Evolutionary conservation across 169 alveolate genomes (phyloP).

Genomic region (Eimeria tenella): DNA sequence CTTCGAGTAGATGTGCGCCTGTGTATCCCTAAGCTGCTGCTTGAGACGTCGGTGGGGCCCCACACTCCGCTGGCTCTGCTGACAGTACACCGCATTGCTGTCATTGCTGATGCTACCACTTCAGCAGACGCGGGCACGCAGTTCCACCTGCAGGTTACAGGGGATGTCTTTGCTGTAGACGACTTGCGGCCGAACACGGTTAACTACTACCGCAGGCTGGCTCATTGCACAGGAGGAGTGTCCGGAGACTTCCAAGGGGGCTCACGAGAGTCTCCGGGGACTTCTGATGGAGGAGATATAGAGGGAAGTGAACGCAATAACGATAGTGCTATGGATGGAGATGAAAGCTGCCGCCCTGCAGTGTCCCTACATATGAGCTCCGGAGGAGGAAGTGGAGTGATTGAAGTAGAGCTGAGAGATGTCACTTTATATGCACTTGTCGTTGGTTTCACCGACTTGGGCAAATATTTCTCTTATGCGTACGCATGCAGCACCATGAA

Average conservation of each 20-base stretch:
- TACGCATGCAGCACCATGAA: constrained; percentile 75
- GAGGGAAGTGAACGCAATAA: not conserved
- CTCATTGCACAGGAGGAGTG: constrained; percentile 71
- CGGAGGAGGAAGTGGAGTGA: not conserved
- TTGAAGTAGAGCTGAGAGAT: constrained; percentile 81
- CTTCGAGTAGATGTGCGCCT: not conserved
- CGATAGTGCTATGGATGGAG: constrained; percentile 6
- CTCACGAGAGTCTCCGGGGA: not conserved
- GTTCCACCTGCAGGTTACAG: constrained; percentile 8
- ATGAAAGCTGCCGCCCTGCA: constrained; percentile 25
- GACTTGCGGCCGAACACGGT: constrained; percentile 80
- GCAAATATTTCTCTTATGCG: constrained; percentile 43
- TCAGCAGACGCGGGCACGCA: constrained; percentile 21
- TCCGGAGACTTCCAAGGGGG: not conserved
- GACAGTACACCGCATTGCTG: constrained; percentile 65
- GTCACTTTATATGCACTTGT: constrained; percentile 82
- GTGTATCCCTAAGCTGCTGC: constrained; percentile 55
- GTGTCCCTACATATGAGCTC: constrained; percentile 60
- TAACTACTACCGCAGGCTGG: constrained; percentile 66
- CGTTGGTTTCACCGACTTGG: constrained; percentile 82
- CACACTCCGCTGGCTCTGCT: constrained; percentile 71
- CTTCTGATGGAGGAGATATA: not conserved
- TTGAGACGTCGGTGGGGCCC: constrained; percentile 56
- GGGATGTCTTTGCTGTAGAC: constrained; percentile 76
- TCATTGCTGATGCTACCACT: not conserved